Evolutionary conservation across 495 filamentous ascomycete genomes (phyloP).

Genomic region (Neurospora africana): DNA sequence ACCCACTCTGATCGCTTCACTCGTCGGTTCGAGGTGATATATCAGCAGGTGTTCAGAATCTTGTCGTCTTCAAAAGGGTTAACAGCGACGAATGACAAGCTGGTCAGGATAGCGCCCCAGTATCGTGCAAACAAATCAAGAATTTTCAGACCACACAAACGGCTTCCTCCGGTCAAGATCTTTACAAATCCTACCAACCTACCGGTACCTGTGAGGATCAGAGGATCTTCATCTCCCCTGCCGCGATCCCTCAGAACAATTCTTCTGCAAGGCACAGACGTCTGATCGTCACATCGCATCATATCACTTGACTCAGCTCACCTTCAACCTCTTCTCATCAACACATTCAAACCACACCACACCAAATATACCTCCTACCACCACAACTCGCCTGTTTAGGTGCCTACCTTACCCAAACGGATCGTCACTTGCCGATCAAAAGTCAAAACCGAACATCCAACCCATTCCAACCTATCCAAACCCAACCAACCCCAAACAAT

Average conservation of each 20-base stretch:
- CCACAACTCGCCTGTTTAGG: background rate
- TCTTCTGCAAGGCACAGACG: background rate
- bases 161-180: background rate
- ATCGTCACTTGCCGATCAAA: background rate
- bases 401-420: background rate
- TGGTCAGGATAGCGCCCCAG: background rate
- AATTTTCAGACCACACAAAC: background rate
- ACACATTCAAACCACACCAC: background rate
- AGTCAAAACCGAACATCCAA: background rate
- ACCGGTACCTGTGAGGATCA: background rate
- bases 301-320: background rate
- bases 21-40: background rate
- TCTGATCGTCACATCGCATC: background rate
- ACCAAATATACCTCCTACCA: background rate
- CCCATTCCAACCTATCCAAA: background rate
- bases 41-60: background rate
- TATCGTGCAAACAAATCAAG: background rate
- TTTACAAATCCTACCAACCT: background rate
- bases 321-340: background rate
- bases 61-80: background rate
- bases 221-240: background rate
- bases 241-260: background rate
- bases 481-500: conserved; percentile 11
- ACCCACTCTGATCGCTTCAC: background rate
- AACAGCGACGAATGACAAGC: background rate